phyloP scores from a whole-genome alignment of 2,329 filamentous ascomycete genomes.

The Epichloe hybrida region DNA sequence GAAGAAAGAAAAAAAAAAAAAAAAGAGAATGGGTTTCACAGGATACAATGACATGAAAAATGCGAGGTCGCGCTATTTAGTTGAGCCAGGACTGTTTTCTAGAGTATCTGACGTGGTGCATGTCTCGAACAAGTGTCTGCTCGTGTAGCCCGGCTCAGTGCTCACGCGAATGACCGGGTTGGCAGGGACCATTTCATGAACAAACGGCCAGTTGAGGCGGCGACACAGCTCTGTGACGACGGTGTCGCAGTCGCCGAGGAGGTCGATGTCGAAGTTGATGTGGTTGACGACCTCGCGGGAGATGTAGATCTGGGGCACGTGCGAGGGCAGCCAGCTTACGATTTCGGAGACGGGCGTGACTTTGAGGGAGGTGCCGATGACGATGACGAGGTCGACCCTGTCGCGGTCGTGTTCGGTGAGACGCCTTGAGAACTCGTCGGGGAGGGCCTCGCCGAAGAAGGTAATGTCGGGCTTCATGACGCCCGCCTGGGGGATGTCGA shows the following conservation, averaged over 20 bases:
- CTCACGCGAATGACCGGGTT: conserved; percentile 47
- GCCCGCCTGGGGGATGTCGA: conserved; percentile 47
- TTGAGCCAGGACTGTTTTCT: background rate
- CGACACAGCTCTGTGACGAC: conserved; percentile 78
- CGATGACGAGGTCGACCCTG: conserved; percentile 75
- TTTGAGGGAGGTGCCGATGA: conserved; percentile 92
- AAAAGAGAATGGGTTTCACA: no score
- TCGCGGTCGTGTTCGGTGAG: conserved; percentile 72
- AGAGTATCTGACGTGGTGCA: no score
- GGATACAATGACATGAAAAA: no score
- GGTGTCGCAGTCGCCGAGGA: conserved; percentile 89
- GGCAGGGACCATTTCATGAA: conserved; percentile 71
- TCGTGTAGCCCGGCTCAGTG: conserved; percentile 19
- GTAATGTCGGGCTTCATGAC: conserved; percentile 98
- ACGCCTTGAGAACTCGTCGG: conserved; percentile 67
- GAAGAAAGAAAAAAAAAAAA: no score
- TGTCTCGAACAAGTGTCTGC: conserved; percentile 24
- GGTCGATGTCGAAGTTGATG: conserved; percentile 90
- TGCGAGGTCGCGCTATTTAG: background rate
- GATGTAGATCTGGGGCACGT: conserved; percentile 83
- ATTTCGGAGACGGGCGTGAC: conserved; percentile 92
- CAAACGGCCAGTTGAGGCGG: conserved; percentile 64
- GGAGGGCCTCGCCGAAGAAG: conserved; percentile 88
- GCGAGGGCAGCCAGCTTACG: conserved; percentile 61
- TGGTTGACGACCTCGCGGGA: conserved; percentile 73